Evolutionary conservation across 176 grass and related monocot genomes (phyloP).

Genomic region (Pharus latifolius): DNA sequence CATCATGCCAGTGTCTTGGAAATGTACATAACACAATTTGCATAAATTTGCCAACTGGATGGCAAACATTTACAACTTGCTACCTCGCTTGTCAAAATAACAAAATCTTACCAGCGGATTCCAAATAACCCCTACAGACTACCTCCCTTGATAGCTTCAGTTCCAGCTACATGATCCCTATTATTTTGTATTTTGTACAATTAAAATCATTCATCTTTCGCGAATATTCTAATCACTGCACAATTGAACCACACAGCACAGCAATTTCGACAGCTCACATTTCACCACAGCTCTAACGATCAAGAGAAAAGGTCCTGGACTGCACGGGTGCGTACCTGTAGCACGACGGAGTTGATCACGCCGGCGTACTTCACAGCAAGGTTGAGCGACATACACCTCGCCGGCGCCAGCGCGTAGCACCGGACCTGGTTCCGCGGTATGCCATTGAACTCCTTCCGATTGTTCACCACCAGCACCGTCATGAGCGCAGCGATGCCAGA

Average conservation of each 20-base stretch:
- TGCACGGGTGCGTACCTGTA: conserved; percentile 49
- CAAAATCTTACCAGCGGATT: neutral
- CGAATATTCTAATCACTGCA: conserved; percentile 3
- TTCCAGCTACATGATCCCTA: conserved; percentile 3
- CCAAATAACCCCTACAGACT: neutral
- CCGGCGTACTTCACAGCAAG: conserved; percentile 97
- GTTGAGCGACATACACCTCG: conserved; percentile 94
- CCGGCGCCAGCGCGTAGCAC: conserved; percentile 78
- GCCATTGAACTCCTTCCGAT: conserved; percentile 46
- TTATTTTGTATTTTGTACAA: conserved; percentile 14
- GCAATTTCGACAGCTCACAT: neutral
- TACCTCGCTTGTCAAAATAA: neutral
- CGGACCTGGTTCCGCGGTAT: conserved; percentile 51
- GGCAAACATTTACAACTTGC: neutral
- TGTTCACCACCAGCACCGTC: conserved; percentile 75
- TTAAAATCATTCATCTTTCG: conserved; percentile 5
- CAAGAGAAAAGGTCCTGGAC: no score
- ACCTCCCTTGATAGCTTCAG: neutral
- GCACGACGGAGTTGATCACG: conserved; percentile 82
- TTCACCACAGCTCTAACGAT: neutral
- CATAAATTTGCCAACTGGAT: neutral
- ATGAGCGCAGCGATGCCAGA: conserved; percentile 86
- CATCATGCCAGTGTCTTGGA: neutral
- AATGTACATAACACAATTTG: neutral
- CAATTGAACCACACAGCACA: conserved; percentile 20